phyloP scores from a whole-genome alignment of 1,284 basidiomycete species.

The Cryptococcus jaspeensis region DNA sequence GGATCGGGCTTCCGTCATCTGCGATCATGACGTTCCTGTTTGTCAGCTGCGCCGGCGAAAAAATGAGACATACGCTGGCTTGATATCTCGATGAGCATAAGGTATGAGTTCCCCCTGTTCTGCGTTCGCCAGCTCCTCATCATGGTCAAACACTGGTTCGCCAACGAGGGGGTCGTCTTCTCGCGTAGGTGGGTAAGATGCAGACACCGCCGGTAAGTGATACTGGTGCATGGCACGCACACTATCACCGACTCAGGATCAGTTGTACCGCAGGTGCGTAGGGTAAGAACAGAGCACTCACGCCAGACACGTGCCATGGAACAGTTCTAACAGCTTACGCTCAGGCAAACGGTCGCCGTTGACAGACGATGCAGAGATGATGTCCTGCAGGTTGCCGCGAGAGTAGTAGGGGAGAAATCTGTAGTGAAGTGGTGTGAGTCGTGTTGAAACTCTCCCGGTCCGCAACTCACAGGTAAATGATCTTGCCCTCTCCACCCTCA shows the following conservation, averaged over 20 bases:
- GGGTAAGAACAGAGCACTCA: constrained; percentile 22
- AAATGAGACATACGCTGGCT: constrained; percentile 74
- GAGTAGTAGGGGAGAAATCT: constrained; percentile 42
- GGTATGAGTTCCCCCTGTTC: constrained; percentile 62
- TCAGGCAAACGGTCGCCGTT: constrained; percentile 83
- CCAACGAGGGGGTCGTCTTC: constrained; percentile 39
- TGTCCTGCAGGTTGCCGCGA: constrained; percentile 89
- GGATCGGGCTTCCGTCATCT: constrained; percentile 84
- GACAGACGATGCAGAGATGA: constrained; percentile 82
- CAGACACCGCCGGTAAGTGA: constrained; percentile 46
- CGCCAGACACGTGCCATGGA: constrained; percentile 91
- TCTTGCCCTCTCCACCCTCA: constrained; percentile 73
- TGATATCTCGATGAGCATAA: constrained; percentile 95
- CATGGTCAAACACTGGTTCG: constrained; percentile 64
- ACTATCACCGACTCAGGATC: constrained; percentile 18
- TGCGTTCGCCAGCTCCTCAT: constrained; percentile 60
- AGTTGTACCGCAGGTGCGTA: background rate
- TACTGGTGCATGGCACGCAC: constrained; percentile 92
- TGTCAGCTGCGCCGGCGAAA: background rate
- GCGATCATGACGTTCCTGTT: constrained; percentile 91
- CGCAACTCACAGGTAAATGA: constrained; percentile 77
- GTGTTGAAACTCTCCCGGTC: too few species aligned
- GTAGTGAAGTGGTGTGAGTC: constrained; percentile 1
- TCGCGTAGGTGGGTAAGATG: constrained; percentile 33
- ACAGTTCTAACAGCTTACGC: constrained; percentile 79